Base-by-base conservation (phyloP, 2,329 filamentous ascomycete species). In the Aspergillus sp. region DNA sequence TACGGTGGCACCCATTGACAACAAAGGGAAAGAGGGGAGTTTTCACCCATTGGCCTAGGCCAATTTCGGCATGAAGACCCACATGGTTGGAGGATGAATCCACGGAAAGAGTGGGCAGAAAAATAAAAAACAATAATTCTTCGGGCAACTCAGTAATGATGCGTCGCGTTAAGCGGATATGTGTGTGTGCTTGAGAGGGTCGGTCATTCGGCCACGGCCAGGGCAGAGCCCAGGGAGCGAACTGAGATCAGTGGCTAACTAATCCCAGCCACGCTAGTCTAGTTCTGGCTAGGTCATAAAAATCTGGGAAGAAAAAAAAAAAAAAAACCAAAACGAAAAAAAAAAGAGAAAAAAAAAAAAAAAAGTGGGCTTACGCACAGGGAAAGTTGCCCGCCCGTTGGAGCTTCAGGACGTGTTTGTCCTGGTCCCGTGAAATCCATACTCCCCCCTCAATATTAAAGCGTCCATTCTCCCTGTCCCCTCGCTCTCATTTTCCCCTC, bases 381-480 rank as follows among this genome's bases (percentile, higher is more conserved):
- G 66, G 66, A 66, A 68, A 63, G 62, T 68, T 62, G 66, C 62
- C 65, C 64, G 65, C 63, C 66, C 64, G 66, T 68, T 68, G 60
- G 63, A 66, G 65, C 64, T 66, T 64, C 59, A 61, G 61, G 60
- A 65, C 63, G 62, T 67, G 65, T 65, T 66, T 65, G 63, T 64
- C 56, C 61, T 65, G 61, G 60, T 67, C 64, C 63, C 61, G 61
- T 66, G 62, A 63, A 65, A 62, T 69, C 67, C 68, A 67, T 65
- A 66, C 62, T 57, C 66, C 61, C 59, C 61, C 54, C 58, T 60
- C 62, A 65, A 71, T 73, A 72, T 73, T 71, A 73, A 72, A 69
- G 66, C 66, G 65, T 64, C 66, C 70, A 64, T 70, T 69, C 63
- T 68, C 67, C 70, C 61, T 63, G 57, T 61, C 66, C 61, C 59